A percentile compares a stretch with the other conserved stretches of the same genome.
phyloP scores from a whole-genome alignment of 371 early-diverging fungal species.

The Syncephalastrum contaminatum region DNA sequence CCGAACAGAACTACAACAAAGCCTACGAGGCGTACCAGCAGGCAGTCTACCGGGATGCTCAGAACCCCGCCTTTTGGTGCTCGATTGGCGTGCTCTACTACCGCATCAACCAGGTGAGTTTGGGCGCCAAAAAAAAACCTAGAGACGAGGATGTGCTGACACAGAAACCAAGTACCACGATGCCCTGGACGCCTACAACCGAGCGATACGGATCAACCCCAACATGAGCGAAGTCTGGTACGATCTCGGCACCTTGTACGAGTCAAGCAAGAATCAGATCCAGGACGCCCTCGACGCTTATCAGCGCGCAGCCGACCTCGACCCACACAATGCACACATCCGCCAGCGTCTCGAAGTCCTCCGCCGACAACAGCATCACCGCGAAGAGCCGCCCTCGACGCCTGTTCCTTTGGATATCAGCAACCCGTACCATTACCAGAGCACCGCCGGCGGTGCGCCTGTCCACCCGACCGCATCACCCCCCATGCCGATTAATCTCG shows the following conservation, averaged over 20 bases:
- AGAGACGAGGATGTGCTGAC: too few relatives aligned
- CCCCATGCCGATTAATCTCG: too few relatives aligned
- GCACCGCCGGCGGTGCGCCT: not conserved
- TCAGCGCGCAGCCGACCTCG: slow-evolving; percentile 65
- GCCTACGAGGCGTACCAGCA: slow-evolving; percentile 98
- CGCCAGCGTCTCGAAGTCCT: slow-evolving; percentile 67
- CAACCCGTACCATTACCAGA: slow-evolving; percentile 15
- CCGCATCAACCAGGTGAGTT: slow-evolving; percentile 80
- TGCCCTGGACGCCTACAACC: slow-evolving; percentile 95
- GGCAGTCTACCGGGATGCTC: slow-evolving; percentile 92
- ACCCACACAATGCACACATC: slow-evolving; percentile 39
- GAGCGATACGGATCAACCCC: slow-evolving; percentile 93
- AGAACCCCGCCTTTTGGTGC: slow-evolving; percentile 98
- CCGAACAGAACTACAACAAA: slow-evolving; percentile 90
- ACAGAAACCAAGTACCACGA: slow-evolving; percentile 68
- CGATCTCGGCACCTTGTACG: slow-evolving; percentile 95
- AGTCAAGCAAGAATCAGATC: slow-evolving; percentile 96
- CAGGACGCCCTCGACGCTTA: slow-evolving; percentile 98
- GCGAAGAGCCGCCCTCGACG: too few relatives aligned
- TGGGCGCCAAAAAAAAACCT: slow-evolving; percentile 14
- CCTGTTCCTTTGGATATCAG: slow-evolving; percentile 10
- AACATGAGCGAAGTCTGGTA: slow-evolving; percentile 96
- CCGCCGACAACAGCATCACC: too few relatives aligned
- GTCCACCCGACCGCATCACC: too few relatives aligned
- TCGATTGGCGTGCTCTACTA: slow-evolving; percentile 98